Base-by-base conservation (phyloP, 1,284 basidiomycete genomes). In the Trametes versicolor region DNA sequence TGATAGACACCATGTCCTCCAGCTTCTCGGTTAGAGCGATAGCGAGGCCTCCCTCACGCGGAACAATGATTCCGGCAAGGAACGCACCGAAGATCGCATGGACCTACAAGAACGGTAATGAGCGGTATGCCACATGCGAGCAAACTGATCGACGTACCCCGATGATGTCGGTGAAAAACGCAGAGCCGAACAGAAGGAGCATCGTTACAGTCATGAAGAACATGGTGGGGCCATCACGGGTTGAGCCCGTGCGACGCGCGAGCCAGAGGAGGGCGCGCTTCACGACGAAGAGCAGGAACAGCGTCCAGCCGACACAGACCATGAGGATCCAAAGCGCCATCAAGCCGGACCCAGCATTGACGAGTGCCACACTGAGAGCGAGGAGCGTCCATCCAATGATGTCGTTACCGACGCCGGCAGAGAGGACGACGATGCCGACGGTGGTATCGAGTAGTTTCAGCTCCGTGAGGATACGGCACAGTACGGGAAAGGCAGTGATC, bases 331-430 rank as follows among this genome's bases (percentile, higher is more conserved):
- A 97, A 25, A 98, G 81, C 0, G 94, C 93, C 0, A 86, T 91
- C 0, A 93, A 76, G 1, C 92, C 92, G 0, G 86, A 84, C 1
- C 88, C 83, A 0, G 93, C 93, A 68, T 97, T 98, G 66, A 97
- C 94, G 49, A 99, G 88, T 0, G 96, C 93, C 9, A 98, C 92
- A 7, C 93, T 93, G 55, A 99, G 82, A 0, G 97, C 97, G 1
- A 93, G 82, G 0, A 93, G 78, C 0, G 81, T 84, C 91, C 92
- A 93, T 0, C 90, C 96, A 27, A 92, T 83, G 71, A 93, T 88
- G 71, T 92, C 97, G 78, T 98, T 98, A 3, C 92, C 95, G 1
- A 99, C 95, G 53, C 97, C 96, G 0, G 97, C 97, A 1, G 94
- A 94, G 4, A 99, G 87, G 4, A 95, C 95, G 34, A 98, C 91